Base-by-base conservation (phyloP, 2,329 filamentous ascomycete genomes). In the Pseudopithomyces chartarum region DNA sequence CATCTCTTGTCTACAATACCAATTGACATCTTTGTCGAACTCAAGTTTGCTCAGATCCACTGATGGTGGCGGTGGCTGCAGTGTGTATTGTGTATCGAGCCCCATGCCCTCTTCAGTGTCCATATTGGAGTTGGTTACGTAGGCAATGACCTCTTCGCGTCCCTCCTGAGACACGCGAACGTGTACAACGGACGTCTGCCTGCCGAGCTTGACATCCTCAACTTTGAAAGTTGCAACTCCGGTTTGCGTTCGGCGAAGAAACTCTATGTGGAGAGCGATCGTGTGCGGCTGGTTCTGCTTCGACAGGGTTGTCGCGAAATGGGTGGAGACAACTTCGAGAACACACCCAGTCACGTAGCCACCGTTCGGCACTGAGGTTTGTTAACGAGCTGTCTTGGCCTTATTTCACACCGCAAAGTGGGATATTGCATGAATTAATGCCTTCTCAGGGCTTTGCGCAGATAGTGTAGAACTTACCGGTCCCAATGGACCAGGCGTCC, bases 261-360 rank as follows among this genome's bases (percentile, higher is more conserved):
- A 90, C 56, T 87, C 82, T 36, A 88, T 78, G 66, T 90, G 87
- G 19, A 89, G 77, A 11, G 85, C 82, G 53, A 90, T 84, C 5
- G 86, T 86, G 55, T 88, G 82, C 1, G 87, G 85, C 70, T 86
- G 84, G 56, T 85, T 82, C 49, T 83, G 84, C 49, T 82, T 79
- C 57, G 80, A 76, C 19, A 88, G 82, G 6, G 86, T 83, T 6
- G 80, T 83, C 23, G 62, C 73, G 76, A 88, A 88, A 73, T 90
- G 87, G 2, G 77, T 80, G 10, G 77, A 75, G 22, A 85, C 85
- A 17, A 87, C 84, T 52, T 81, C 80, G 59, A 89, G 80, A 59
- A 91, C 81, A 47, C 84, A 80, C 0, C 86, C 81, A 10, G 87
- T 87, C 15, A 90, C 84, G 65, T 88, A 89, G 56, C 89, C 89